Evolutionary conservation across 2,329 filamentous ascomycete genomes (phyloP), one percentile per base, ranked within the genome.

Genomic region (Tolypocladium nubicola): DNA sequence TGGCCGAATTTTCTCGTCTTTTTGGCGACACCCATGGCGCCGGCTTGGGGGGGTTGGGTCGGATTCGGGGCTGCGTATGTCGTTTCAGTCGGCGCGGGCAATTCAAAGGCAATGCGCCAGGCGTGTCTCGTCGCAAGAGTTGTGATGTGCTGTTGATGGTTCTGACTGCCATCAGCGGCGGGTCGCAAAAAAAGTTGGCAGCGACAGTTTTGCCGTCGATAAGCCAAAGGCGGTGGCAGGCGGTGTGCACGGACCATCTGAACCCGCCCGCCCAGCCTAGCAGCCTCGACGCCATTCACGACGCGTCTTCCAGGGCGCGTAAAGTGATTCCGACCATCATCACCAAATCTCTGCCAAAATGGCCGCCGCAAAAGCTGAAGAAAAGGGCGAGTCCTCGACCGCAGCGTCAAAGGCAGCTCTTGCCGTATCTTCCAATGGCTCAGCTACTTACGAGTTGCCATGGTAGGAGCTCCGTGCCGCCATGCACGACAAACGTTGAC

Each of bases 1-100:
- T 81, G 77, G 54, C 85, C 93, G 72, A 96, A 97, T 77, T 97
- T 97, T 77, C 92, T 86, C 56, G 90, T 96, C 72, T 86, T 90
- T 78, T 96, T 96, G 61, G 86, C 84, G 64, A 91, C 84, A 75
- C 91, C 92, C 93, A 97, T 97, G 61, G 58, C 63, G 52, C 49
- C 59, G 38, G 45, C 19, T 33, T 21, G 9, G 38, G 39, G 38
- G 14, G 7, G 4, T 56, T n/a, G 30, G 1, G 40, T 16, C 9
- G 10, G 52, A 6, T 43, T 54, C 14, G 14, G 6, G 26, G 11
- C 2, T n/a, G 2, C 5, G 6, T 6, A 8, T 21, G 9, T 13
- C 35, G 16, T 3, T 21, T 9, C 5, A 10, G 47, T 21, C 47
- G 19, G 3, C 10, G 11, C 47, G 30, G 33, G 10, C 10, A 52